A percentile compares a stretch with the other conserved stretches of the same genome.
These are phyloP conservation scores for Neofusicoccum sp. DNA, from an alignment of 2,329 filamentous ascomycete species.

Conservation along the genomic window DNA sequence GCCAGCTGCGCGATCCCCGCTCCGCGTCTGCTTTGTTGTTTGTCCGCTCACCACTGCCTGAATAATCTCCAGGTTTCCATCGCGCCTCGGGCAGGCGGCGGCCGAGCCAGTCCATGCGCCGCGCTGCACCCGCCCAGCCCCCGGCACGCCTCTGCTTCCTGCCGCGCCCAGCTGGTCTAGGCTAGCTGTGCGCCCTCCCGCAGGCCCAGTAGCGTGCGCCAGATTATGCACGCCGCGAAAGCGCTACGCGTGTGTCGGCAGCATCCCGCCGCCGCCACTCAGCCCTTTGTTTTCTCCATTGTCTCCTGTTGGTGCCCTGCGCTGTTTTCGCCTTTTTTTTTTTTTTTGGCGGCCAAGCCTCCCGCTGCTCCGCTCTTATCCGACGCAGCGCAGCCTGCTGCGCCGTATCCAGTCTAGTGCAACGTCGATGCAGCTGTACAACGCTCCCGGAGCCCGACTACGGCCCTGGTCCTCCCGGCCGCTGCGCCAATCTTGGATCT, in stretches of 20 bases:
- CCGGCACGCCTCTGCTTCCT: not conserved
- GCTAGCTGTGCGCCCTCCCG: constrained; percentile 10
- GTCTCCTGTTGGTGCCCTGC: constrained; percentile 4
- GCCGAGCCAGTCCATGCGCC: not conserved
- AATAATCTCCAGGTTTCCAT: not conserved
- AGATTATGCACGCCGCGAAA: constrained; percentile 15
- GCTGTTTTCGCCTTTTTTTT: not conserved
- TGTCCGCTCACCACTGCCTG: not conserved
- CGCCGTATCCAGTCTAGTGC: not conserved
- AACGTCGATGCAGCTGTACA: constrained; percentile 7
- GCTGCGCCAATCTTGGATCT: constrained; percentile 8
- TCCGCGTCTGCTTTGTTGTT: not conserved
- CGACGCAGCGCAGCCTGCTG: constrained; percentile 13
- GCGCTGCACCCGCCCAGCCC: not conserved
- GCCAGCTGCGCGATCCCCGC: constrained; percentile 1
- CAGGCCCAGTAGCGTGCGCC: constrained; percentile 12
- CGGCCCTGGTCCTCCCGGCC: not conserved
- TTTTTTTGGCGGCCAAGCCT: constrained; percentile 9
- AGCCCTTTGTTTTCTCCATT: constrained; percentile 1
- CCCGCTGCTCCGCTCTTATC: constrained; percentile 6
- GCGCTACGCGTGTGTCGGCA: not conserved
- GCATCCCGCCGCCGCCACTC: constrained; percentile 8
- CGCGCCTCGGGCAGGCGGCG: not conserved
- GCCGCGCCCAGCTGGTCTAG: not conserved
- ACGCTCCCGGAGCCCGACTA: constrained; percentile 10